Base-by-base conservation (phyloP, 768 basidiomycete genomes). In the Polyporus arcularius region DNA sequence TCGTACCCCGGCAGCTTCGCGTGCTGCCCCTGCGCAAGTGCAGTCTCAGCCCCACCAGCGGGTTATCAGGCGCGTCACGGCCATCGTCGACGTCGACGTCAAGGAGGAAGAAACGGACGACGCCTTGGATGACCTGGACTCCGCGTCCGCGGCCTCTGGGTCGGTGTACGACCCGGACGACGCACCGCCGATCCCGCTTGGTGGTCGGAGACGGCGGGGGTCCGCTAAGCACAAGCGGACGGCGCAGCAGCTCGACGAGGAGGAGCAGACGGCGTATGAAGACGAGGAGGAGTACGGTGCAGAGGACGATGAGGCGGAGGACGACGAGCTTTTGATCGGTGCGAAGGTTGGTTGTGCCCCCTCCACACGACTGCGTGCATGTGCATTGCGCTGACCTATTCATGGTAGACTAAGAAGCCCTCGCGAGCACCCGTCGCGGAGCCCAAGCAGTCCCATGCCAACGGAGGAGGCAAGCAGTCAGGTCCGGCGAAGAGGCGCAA, bases 61-160 rank as follows among this genome's bases (percentile, higher is more conserved):
- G 0, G 69, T 90, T 15, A 78, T 90, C 43, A 82, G 89, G 21
- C 84, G 85, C 38, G 89, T 90, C 8, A 82, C 84, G 21, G 86
- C 89, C 30, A 69, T 78, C 2, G 70, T 82, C 6, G 21, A 26
- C 21, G 21, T 26, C 21, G 78, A 89, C 38, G 82, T 90, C 40
- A 90, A 90, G 66, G 80, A 80, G 57, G 85, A 83, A 3, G 76
- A 75, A 1, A 76, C 78, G 4, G 75, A 75, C n/a, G 79, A 79
- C 6, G 43, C 2, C 7, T 72, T 64, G 26, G 49, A 45, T 30
- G 63, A 53, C 16, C n/a, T 28, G 28, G 52, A 63, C 30, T 48
- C 41, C 15, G 64, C 43, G 48, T 62, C 64, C 9, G 59, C 30
- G 3, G 52, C 58, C 18, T 63, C 63, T 3, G 61, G 60, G n/a